Base-by-base conservation (phyloP, 2,329 filamentous ascomycete species). In the Boeremia exigua region DNA sequence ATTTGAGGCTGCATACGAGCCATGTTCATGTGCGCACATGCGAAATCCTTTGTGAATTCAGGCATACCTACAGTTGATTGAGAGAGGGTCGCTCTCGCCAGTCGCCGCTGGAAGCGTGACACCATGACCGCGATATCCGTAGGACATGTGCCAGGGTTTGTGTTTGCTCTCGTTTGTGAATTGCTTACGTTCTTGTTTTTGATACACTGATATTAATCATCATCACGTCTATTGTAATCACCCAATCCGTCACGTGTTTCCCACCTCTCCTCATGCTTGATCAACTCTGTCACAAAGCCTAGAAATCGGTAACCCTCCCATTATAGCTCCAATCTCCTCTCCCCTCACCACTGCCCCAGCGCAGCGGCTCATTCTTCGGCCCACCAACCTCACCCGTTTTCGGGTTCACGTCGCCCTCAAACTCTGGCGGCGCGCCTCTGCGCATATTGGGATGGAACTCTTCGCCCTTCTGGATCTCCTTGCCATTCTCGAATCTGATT, bases 311-410 rank as follows among this genome's bases (percentile, higher is more conserved):
- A 50, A 96, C 93, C 61, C 94, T 82, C 42, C 95, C 95, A 76
- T 97, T 97, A 76, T 91, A 99, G 75, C 92, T 97, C 89, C 93
- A 99, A 73, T 90, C 88, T 1, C 91, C 88, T 15, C 47, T 56
- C 29, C 32, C 38, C 29, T 46, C 36, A 0, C 69, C 73, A 15
- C 83, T 80, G 0, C 92, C 92, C 94, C 94, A 97, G 67, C 93
- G 81, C 72, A 98, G 72, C 47, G 95, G 95, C 78, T 99, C 94
- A 72, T 96, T 98, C 86, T 98, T 99, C 6, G 95, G 95, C 1
- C 95, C 95, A 6, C 95, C 95, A 10, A 97, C 86, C 82, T 99
- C 95, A 23, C 95, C 95, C 1, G 95, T 99, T 81, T 88, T 89
- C 2, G 95, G 95, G 75, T 99, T 98, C 51, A 82, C 83, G 49